Evolutionary conservation across 306 rosid species (phyloP).

Genomic region (Erythrophleum fordii): DNA sequence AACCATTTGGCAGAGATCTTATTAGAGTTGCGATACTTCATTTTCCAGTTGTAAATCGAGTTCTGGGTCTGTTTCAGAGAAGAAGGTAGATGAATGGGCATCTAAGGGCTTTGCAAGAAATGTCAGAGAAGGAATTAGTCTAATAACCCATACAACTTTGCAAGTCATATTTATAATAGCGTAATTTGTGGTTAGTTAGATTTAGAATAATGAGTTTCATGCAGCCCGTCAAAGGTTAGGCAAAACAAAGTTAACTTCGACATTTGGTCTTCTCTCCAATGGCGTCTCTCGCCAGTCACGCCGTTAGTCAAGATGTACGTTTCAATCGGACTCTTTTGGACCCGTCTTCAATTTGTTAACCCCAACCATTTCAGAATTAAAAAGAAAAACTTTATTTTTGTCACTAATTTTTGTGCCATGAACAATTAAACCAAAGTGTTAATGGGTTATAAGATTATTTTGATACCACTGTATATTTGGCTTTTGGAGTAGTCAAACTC

Average conservation of each 20-base stretch:
- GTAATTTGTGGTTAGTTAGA: background rate
- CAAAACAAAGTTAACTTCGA: background rate
- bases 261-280: background rate
- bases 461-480: background rate
- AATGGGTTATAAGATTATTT: background rate
- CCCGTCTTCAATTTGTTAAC: background rate
- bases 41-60: conserved; percentile 29
- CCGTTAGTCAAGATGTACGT: conserved; percentile 15
- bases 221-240: conserved; percentile 25
- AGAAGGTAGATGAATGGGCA: background rate
- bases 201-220: background rate
- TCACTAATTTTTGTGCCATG: background rate
- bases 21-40: conserved; percentile 66
- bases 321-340: background rate
- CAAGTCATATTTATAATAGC: background rate
- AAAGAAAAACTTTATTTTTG: background rate
- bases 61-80: background rate
- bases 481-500: too few species aligned
- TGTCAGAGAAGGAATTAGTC: background rate
- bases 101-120: background rate
- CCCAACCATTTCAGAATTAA: background rate
- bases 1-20: conserved; percentile 85
- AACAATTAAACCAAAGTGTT: background rate
- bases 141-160: background rate
- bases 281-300: conserved; percentile 52